These are phyloP conservation scores for Russula emetica DNA, from an alignment of 768 basidiomycete genomes.

Conservation along the genomic window DNA sequence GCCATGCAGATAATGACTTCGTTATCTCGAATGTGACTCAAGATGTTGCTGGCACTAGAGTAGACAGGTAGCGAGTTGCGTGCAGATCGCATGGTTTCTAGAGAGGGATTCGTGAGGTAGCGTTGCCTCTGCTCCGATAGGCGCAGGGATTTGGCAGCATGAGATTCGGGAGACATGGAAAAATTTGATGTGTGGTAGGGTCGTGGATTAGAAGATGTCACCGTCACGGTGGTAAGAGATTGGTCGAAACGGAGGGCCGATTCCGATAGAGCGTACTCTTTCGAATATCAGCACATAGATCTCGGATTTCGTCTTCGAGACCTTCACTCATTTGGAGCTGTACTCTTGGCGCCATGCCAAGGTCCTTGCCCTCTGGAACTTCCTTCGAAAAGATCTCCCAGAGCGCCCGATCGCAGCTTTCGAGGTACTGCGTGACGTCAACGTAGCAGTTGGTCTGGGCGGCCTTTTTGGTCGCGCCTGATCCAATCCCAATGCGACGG, in stretches of 20 bases:
- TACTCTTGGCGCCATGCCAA: constrained; percentile 68
- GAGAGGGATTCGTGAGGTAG: constrained; percentile 56
- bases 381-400: constrained; percentile 70
- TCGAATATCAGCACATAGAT: constrained; percentile 63
- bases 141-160: constrained; percentile 51
- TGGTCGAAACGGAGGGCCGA: constrained; percentile 40
- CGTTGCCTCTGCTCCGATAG: constrained; percentile 50
- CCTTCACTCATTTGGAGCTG: constrained; percentile 57
- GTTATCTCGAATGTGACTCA: constrained; percentile 65
- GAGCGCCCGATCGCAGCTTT: constrained; percentile 73
- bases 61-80: constrained; percentile 73
- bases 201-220: constrained; percentile 17
- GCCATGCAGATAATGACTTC: constrained; percentile 90
- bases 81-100: constrained; percentile 63
- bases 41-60: constrained; percentile 58
- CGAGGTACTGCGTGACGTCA: constrained; percentile 83
- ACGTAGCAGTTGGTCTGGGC: constrained; percentile 73
- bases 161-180: constrained; percentile 31
- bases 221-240: constrained; percentile 8
- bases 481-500: constrained; percentile 77
- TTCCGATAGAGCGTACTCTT: constrained; percentile 63
- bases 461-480: constrained; percentile 61
- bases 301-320: constrained; percentile 66
- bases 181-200: constrained; percentile 30
- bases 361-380: constrained; percentile 58